Percentiles rank a stretch among this genome's conserved stretches.
Conservation (phyloP, 2,329 filamentous ascomycete species). For the Penicillium corylophilum region DNA sequence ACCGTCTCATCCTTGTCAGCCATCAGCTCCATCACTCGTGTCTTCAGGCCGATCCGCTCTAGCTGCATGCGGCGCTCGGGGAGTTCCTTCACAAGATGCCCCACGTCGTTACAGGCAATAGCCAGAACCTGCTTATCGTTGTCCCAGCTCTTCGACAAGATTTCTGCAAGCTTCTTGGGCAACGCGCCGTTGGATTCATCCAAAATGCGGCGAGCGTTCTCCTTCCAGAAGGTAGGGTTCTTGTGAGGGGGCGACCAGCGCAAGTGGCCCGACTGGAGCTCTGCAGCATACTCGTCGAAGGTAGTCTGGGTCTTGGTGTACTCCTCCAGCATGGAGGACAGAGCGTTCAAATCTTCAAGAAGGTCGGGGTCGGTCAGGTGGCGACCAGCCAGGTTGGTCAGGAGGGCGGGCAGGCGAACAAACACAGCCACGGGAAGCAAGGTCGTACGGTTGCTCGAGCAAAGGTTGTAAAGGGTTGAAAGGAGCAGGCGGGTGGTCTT, state of each 20-base stretch:
- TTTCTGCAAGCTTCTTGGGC: constrained; percentile 78
- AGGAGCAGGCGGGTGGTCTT: constrained; percentile 93
- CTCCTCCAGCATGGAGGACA: constrained; percentile 73
- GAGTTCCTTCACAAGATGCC: constrained; percentile 82
- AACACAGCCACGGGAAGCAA: constrained; percentile 82
- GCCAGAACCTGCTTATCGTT: constrained; percentile 83
- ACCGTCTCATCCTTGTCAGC: constrained; percentile 83
- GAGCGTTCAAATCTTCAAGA: constrained; percentile 48
- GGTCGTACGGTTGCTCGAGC: constrained; percentile 67
- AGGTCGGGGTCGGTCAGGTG: constrained; percentile 52
- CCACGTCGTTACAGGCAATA: constrained; percentile 90
- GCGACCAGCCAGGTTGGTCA: constrained; percentile 57
- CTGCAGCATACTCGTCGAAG: constrained; percentile 70
- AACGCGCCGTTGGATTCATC: constrained; percentile 79
- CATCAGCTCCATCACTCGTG: constrained; percentile 90
- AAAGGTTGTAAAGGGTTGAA: constrained; percentile 84
- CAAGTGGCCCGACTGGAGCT: constrained; percentile 81
- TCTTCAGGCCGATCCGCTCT: constrained; percentile 82
- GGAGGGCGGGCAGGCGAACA: constrained; percentile 69
- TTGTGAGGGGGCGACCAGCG: constrained; percentile 92
- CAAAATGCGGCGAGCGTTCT: constrained; percentile 83
- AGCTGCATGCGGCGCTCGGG: constrained; percentile 77
- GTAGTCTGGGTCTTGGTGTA: constrained; percentile 71
- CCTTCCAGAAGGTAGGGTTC: constrained; percentile 83
- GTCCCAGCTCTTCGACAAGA: constrained; percentile 78